A percentile compares a stretch with the other conserved stretches of the same genome.
Evolutionary conservation across 768 basidiomycete genomes (phyloP).

Genomic region (Mycena sanguinolenta): DNA sequence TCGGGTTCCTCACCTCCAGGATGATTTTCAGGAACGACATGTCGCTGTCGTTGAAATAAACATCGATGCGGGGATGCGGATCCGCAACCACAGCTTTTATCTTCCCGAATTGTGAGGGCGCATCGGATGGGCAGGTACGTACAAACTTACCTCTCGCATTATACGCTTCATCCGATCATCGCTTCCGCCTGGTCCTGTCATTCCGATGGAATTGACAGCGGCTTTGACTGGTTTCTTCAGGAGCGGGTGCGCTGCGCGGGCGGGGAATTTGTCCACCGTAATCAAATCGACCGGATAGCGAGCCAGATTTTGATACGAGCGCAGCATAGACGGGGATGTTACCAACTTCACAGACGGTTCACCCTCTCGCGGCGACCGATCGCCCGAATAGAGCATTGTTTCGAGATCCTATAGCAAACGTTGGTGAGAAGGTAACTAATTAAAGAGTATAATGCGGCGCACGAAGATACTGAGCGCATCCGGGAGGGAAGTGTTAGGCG

Average conservation of each 20-base stretch:
- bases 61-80: constrained; percentile 44
- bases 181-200: neutral
- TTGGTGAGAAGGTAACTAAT: neutral
- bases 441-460: too few relatives aligned
- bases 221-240: constrained; percentile 39
- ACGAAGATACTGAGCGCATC: constrained; percentile 49
- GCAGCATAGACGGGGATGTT: neutral
- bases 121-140: neutral
- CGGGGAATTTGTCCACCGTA: constrained; percentile 43
- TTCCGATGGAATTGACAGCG: constrained; percentile 23
- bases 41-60: constrained; percentile 43
- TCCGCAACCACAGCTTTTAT: constrained; percentile 39
- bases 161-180: constrained; percentile 43
- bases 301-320: constrained; percentile 26
- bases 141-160: constrained; percentile 43
- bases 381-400: constrained; percentile 45
- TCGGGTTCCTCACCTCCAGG: constrained; percentile 37
- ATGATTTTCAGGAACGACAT: constrained; percentile 48
- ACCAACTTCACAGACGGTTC: constrained; percentile 14
- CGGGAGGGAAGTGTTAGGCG: constrained; percentile 42
- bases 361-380: constrained; percentile 36
- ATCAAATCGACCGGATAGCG: constrained; percentile 40
- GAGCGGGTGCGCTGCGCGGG: constrained; percentile 39
- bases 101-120: constrained; percentile 20
- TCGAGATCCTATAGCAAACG: constrained; percentile 49